Conservation (phyloP, 768 basidiomycete species). For the Rhodotorula graminis region DNA sequence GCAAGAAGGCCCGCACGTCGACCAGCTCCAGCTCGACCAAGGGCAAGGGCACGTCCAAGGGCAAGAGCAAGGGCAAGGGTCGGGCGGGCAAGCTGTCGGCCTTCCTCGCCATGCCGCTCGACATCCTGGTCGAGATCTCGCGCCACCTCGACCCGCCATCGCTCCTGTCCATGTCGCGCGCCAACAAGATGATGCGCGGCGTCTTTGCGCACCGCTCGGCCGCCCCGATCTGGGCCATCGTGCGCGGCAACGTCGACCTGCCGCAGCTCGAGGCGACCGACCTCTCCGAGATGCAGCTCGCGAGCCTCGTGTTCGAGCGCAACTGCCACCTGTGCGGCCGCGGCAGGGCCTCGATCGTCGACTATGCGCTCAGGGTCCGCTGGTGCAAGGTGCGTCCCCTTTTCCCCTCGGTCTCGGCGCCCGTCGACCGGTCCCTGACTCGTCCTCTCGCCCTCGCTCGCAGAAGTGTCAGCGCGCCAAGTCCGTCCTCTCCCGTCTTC, state of each 20-base stretch:
- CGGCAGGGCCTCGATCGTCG: not conserved
- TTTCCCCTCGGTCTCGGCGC: too few species aligned
- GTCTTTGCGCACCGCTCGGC: not conserved
- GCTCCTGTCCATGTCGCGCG: too few species aligned
- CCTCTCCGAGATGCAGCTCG: not conserved
- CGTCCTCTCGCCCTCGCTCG: too few species aligned
- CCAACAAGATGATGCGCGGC: not conserved
- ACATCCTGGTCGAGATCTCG: too few species aligned
- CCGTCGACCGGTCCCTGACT: too few species aligned
- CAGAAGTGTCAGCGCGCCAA: too few species aligned
- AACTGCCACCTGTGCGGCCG: conserved; percentile 7
- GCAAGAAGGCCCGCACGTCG: conserved; percentile 3
- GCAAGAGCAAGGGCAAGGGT: too few species aligned
- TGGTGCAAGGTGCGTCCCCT: not conserved
- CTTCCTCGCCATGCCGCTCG: too few species aligned
- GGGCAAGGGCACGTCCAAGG: not conserved
- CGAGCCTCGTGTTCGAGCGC: not conserved
- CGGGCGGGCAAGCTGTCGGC: too few species aligned
- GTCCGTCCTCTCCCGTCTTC: too few species aligned
- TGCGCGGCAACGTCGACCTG: too few species aligned
- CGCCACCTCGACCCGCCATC: too few species aligned
- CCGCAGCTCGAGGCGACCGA: not conserved
- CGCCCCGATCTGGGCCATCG: not conserved
- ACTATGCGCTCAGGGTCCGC: not conserved
- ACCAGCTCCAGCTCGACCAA: not conserved